Conservation (phyloP, 345 rosid species). For the Eucalyptus regnans region DNA sequence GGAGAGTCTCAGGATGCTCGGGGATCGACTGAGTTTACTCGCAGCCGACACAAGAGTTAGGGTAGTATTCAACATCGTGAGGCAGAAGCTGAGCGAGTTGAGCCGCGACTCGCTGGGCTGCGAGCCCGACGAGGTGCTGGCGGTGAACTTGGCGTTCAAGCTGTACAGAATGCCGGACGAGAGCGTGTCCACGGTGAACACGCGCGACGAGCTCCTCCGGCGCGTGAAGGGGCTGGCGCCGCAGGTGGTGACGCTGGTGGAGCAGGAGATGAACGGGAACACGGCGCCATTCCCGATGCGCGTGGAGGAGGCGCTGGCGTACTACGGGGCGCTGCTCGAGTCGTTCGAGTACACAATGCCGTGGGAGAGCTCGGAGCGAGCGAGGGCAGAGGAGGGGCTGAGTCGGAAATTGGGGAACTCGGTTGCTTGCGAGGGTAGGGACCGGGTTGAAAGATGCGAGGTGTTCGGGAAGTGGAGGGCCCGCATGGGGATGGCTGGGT, state of each 20-base stretch:
- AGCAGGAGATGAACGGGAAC: constrained; percentile 36
- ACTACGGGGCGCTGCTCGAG: constrained; percentile 67
- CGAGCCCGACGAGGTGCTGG: constrained; percentile 49
- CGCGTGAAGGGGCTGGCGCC: constrained; percentile 64
- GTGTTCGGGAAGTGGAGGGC: constrained; percentile 45
- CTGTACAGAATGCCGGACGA: constrained; percentile 67
- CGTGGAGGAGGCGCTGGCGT: constrained; percentile 9
- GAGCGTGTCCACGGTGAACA: constrained; percentile 73
- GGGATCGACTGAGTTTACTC: constrained; percentile 18
- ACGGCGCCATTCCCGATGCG: constrained; percentile 32
- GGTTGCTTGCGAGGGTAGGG: constrained; percentile 74
- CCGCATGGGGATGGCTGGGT: constrained; percentile 64
- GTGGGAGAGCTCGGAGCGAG: constrained; percentile 19
- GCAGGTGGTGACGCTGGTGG: constrained; percentile 69
- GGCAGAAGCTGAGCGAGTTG: not conserved
- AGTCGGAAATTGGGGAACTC: constrained; percentile 53
- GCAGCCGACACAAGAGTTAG: not conserved
- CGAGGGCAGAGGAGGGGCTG: constrained; percentile 50
- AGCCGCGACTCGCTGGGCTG: constrained; percentile 37
- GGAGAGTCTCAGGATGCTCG: constrained; percentile 15
- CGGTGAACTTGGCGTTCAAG: constrained; percentile 76
- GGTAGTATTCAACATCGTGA: too few relatives aligned
- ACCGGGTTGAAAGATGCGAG: constrained; percentile 83
- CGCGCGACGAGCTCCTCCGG: constrained; percentile 70
- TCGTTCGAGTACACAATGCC: constrained; percentile 22